phyloP scores from a whole-genome alignment of 805 yeast species.

The Teunomyces panamensis region DNA sequence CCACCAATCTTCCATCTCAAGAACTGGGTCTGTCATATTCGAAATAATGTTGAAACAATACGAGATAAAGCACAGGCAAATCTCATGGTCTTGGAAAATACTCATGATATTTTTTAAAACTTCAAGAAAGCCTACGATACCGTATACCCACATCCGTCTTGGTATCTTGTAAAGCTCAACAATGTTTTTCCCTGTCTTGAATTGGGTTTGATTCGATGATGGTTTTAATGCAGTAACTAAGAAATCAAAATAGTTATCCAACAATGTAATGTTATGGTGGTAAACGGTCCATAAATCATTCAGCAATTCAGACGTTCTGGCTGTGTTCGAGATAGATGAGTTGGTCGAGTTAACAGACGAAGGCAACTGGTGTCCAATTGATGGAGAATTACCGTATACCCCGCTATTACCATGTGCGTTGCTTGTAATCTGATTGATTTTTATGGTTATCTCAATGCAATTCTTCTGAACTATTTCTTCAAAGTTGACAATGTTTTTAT shows the following conservation, averaged over 20 bases:
- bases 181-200: constrained; percentile 73
- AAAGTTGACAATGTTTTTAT: constrained; percentile 62
- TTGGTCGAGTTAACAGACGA: constrained; percentile 11
- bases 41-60: constrained; percentile 64
- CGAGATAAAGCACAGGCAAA: constrained; percentile 70
- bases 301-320: constrained; percentile 47
- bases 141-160: constrained; percentile 81
- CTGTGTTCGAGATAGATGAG: constrained; percentile 15
- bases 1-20: constrained; percentile 74
- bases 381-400: constrained; percentile 12
- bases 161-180: constrained; percentile 77
- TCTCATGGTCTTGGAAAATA: constrained; percentile 73
- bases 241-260: constrained; percentile 72
- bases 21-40: constrained; percentile 50
- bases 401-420: constrained; percentile 33
- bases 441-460: constrained; percentile 56
- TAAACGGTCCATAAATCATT: constrained; percentile 71
- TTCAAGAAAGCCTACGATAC: constrained; percentile 76
- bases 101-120: constrained; percentile 72
- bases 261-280: constrained; percentile 59
- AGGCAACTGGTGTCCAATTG: constrained; percentile 14
- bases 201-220: constrained; percentile 44
- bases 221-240: constrained; percentile 69
- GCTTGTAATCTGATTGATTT: constrained; percentile 39
- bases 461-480: constrained; percentile 70